Evolutionary conservation across 768 basidiomycete genomes (phyloP).

Genomic region (Leccinellum rugosiceps): DNA sequence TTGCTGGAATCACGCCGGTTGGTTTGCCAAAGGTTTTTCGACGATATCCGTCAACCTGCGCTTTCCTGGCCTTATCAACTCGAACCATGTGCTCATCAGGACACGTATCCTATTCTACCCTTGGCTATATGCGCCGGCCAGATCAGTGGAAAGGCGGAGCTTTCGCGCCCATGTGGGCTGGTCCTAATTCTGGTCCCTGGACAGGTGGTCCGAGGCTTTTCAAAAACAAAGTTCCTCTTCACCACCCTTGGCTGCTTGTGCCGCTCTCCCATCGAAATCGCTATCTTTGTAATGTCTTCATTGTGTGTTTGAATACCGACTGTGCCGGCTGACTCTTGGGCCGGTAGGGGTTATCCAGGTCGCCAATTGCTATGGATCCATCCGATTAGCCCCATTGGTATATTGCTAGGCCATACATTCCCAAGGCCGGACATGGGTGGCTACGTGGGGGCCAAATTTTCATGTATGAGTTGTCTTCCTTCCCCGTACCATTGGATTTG

Average conservation of each 20-base stretch:
- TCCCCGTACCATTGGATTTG: too few species aligned
- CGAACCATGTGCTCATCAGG: not conserved
- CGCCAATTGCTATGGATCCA: too few species aligned
- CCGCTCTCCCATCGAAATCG: not conserved
- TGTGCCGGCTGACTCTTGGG: too few species aligned
- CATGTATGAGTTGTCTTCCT: too few species aligned
- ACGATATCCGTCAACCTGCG: not conserved
- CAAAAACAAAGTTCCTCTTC: not conserved
- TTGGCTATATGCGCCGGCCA: not conserved
- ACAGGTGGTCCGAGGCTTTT: not conserved
- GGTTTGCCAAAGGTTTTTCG: not conserved
- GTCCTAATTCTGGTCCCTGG: not conserved
- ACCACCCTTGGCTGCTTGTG: constrained; percentile 1
- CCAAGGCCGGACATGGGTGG: too few species aligned
- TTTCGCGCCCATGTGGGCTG: constrained; percentile 5
- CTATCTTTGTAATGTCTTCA: not conserved
- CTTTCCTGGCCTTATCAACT: not conserved
- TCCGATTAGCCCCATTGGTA: too few species aligned
- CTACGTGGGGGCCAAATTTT: too few species aligned
- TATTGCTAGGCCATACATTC: too few species aligned
- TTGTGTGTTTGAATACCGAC: too few species aligned
- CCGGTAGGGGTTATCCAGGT: too few species aligned
- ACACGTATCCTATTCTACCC: not conserved
- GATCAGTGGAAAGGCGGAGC: not conserved
- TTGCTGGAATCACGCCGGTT: not conserved